These are phyloP conservation scores for Kokia cookei DNA, from an alignment of 441 rosid genomes.

Conservation along the genomic window DNA sequence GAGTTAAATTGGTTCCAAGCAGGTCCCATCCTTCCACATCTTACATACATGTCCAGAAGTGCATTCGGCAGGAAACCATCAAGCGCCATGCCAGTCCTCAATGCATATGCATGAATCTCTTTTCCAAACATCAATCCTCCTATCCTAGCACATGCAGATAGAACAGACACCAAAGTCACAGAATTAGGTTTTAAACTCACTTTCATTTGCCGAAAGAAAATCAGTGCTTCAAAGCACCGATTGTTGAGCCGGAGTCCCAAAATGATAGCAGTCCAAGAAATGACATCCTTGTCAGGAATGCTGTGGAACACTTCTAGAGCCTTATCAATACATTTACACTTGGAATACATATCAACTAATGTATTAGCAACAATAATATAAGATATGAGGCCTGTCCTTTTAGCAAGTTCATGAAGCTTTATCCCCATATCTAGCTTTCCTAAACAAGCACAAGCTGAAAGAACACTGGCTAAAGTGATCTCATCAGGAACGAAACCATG, in stretches of 20 bases:
- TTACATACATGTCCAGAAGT: conserved; percentile 74
- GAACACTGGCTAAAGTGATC: conserved; percentile 63
- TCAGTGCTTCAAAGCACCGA: conserved; percentile 70
- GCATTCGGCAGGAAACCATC: conserved; percentile 83
- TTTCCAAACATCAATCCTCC: conserved; percentile 86
- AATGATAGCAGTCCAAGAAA: conserved; percentile 88
- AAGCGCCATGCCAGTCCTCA: conserved; percentile 50
- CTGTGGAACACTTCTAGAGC: conserved; percentile 69
- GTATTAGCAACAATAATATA: conserved; percentile 64
- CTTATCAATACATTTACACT: conserved; percentile 72
- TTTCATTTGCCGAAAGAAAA: conserved; percentile 71
- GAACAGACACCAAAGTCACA: conserved; percentile 60
- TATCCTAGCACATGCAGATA: conserved; percentile 83
- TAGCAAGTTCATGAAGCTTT: conserved; percentile 68
- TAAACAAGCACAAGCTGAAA: conserved; percentile 75
- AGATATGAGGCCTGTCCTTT: conserved; percentile 51
- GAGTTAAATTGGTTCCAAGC: conserved; percentile 71
- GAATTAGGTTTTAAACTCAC: conserved; percentile 54
- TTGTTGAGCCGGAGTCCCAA: conserved; percentile 75
- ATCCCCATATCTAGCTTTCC: conserved; percentile 63
- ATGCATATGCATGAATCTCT: conserved; percentile 80
- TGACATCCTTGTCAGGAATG: conserved; percentile 67
- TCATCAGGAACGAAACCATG: conserved; percentile 59
- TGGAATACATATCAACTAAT: conserved; percentile 87
- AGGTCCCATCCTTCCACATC: conserved; percentile 74